Base-by-base conservation (phyloP, 2,329 filamentous ascomycete genomes). In the Colletotrichum tropicale region DNA sequence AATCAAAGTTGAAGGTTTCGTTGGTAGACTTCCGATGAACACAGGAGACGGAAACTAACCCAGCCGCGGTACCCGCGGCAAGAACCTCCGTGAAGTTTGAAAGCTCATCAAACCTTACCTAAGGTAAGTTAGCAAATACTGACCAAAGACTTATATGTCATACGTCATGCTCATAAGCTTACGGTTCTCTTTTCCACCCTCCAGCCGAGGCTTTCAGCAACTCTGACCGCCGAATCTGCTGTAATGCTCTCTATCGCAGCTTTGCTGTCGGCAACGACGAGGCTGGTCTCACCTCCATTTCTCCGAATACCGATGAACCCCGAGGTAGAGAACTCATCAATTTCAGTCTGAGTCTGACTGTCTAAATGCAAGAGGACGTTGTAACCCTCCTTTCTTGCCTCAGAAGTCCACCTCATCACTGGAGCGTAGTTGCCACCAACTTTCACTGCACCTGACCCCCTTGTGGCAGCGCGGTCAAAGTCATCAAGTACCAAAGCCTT, bases 381-480 rank as follows among this genome's bases (percentile, higher is more conserved):
- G 80, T 88, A 94, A 3, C 93, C 93, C 66, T 90, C 88, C 21
- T 87, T 86, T 66, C 89, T 88, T 2, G 93, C 93, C 70, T 88
- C 89, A 73, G 92, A 91, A 68, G 89, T 92, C 92, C 5, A 93
- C 92, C 7, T 92, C 92, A 81, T 94, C 94, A 94, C 92, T 3
- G 93, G 93, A 4, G 92, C 92, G 80, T 94, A 94, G 82, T 94
- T 94, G 3, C 93, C 93, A 7, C 93, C 93, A 3, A 94, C 86
- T 82, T 94, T 94, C 7, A 91, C 92, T 13, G 87, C 88, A 0
- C 93, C 93, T 0, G 91, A 93, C 0, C 93, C 93, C 74, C 91
- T 87, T 0, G 93, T 93, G 5, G 93, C 93, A 0, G 92, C 89
- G 30, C 93, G 91, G 80, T 94, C 93, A 80, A 94, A 94, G 67